Evolutionary conservation across 768 basidiomycete species (phyloP), one percentile per base, ranked within the genome.

Genomic region (Trametes punicea): DNA sequence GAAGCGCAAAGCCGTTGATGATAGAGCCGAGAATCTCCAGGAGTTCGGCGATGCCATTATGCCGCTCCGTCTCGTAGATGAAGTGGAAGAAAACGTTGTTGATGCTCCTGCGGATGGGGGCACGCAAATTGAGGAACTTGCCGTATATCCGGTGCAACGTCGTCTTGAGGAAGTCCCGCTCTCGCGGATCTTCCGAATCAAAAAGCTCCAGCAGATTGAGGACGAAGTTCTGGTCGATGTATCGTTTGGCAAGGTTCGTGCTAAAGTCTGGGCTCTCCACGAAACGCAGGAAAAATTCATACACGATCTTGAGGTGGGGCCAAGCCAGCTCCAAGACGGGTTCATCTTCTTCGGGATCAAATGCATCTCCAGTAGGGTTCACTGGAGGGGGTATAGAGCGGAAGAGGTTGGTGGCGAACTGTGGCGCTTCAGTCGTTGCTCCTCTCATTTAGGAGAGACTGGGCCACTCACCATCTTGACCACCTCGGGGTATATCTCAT

Each of bases 21-120:
- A 99, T 99, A 21, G 95, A 98, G 11, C 97, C 97, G 42, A 99
- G 80, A 58, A 99, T 99, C 73, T 99, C 97, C 52, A 99, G 78
- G 46, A 99, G 82, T 70, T 99, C 97, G 26, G 97, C 97, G 64
- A 99, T 98, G 31, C 97, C 97, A 69, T 99, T 99, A 79, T 99
- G 96, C 44, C 97, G 85, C 70, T 99, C 97, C 0, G 94, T 93
- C 72, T 99, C 97, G 73, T 99, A 99, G 65, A 98, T 80, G 77
- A 98, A 99, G 68, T 95, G 87, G 82, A 97, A 98, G 72, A 99
- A 99, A 65, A 99, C 96, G 66, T 98, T 97, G 79, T 96, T 97
- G 82, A 99, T 98, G 55, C 96, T 98, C 56, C 97, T 86, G 51
- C 97, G 89, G 67, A 99, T 98, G 74, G 98, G 98, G 38, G 97